These are phyloP conservation scores for Penicillium silybi DNA, from an alignment of 495 filamentous ascomycete species.

Conservation along the genomic window DNA sequence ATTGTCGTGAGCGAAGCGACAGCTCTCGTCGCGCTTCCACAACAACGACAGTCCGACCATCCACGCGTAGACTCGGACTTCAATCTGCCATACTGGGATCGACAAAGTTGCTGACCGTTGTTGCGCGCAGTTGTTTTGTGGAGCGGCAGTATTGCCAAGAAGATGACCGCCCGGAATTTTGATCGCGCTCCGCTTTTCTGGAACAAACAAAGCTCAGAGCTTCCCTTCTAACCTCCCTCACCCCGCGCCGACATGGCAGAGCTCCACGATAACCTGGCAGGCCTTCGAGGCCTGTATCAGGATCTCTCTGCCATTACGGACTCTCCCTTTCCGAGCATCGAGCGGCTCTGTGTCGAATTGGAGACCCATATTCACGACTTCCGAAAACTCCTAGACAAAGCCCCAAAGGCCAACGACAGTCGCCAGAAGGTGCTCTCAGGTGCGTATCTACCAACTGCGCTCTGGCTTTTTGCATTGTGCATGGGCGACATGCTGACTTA, in stretches of 20 bases:
- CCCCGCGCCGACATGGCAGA: slow-evolving; percentile 43
- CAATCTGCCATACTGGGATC: slow-evolving; percentile 1
- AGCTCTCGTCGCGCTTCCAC: background rate
- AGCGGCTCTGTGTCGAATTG: slow-evolving; percentile 62
- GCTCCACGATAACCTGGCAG: slow-evolving; percentile 57
- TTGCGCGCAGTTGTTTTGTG: slow-evolving; percentile 10
- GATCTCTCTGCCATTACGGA: slow-evolving; percentile 69
- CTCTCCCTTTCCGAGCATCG: slow-evolving; percentile 55
- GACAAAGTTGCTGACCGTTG: background rate
- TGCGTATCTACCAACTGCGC: slow-evolving; percentile 21
- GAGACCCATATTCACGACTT: slow-evolving; percentile 69
- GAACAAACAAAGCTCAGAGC: slow-evolving; percentile 31
- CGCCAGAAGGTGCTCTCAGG: slow-evolving; percentile 54
- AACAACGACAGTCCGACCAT: background rate
- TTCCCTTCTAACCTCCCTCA: slow-evolving; percentile 18
- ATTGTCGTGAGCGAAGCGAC: slow-evolving; percentile 10
- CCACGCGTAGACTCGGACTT: background rate
- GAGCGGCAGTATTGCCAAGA: slow-evolving; percentile 18
- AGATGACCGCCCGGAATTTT: slow-evolving; percentile 36
- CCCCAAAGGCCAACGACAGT: slow-evolving; percentile 64
- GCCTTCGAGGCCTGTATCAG: slow-evolving; percentile 70
- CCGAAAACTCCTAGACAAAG: slow-evolving; percentile 71
- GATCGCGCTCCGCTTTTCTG: slow-evolving; percentile 41
- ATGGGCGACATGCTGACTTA: slow-evolving; percentile 28
- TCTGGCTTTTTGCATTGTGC: background rate